Percentiles rank a stretch among this genome's conserved stretches.
Conservation (phyloP, 306 rosid genomes). For the Arachis hypogaea region DNA sequence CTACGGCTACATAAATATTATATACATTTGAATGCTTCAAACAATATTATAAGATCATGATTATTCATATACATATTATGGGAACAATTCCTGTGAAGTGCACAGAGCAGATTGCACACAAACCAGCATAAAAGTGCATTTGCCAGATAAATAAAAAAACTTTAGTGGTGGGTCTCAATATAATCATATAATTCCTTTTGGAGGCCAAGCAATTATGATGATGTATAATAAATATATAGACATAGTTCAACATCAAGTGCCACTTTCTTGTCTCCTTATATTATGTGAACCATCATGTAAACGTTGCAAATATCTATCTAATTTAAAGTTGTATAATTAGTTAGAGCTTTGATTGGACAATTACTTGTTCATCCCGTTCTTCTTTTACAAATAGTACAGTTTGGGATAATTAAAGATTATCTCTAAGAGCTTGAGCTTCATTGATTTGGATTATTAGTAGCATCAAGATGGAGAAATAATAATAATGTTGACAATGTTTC, state of each 20-base stretch:
- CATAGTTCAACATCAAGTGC: conserved; percentile 14
- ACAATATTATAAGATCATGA: not conserved
- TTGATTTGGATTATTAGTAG: conserved; percentile 1
- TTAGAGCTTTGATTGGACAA: conserved; percentile 21
- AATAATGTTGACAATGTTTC: too few relatives aligned
- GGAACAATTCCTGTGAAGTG: conserved; percentile 33
- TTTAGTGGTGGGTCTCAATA: conserved; percentile 21
- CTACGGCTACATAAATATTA: not conserved
- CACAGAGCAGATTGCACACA: conserved; percentile 44
- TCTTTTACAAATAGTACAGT: not conserved
- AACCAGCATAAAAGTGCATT: conserved; percentile 44
- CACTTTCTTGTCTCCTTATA: conserved; percentile 35
- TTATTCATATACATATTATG: conserved; percentile 23
- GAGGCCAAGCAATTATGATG: conserved; percentile 39
- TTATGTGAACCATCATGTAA: conserved; percentile 29
- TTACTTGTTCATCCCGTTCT: not conserved
- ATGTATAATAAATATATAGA: conserved; percentile 33
- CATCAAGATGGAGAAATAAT: too few relatives aligned
- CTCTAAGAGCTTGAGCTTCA: conserved; percentile 16
- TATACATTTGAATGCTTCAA: not conserved
- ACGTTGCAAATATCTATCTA: conserved; percentile 5
- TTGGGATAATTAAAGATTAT: conserved; percentile 9
- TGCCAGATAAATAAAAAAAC: conserved; percentile 11
- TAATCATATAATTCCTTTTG: conserved; percentile 35
- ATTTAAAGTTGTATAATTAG: not conserved